These are phyloP conservation scores for Lycium barbarum DNA, from an alignment of 257 asterid species.

Conservation along the genomic window DNA sequence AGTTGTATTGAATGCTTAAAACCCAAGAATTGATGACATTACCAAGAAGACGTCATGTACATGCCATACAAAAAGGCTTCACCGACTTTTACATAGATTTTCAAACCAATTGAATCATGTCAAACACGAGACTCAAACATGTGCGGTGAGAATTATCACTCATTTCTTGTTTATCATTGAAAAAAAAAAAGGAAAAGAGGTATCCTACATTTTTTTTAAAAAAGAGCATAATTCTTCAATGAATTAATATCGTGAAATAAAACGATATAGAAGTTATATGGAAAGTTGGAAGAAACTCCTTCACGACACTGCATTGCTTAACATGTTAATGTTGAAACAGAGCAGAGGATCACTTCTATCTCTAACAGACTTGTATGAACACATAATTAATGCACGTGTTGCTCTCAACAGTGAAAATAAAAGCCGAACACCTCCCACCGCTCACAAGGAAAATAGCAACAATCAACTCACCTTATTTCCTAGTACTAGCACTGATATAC, in stretches of 20 bases:
- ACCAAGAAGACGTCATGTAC: background rate
- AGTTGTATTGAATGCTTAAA: background rate
- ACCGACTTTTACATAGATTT: background rate
- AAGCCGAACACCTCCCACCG: background rate
- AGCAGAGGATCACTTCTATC: background rate
- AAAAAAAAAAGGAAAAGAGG: background rate
- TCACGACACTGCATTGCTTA: background rate
- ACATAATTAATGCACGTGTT: background rate
- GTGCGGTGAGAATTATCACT: background rate
- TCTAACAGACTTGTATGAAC: conserved; percentile 8
- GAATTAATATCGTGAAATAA: background rate
- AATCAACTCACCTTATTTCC: background rate
- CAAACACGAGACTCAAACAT: background rate
- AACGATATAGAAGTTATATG: background rate
- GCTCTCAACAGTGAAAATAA: background rate
- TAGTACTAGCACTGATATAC: background rate
- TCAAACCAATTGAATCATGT: background rate
- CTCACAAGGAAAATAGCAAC: conserved; percentile 21
- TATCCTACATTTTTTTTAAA: background rate
- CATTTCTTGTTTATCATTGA: background rate
- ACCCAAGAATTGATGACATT: background rate
- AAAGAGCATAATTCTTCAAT: background rate
- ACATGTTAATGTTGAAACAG: background rate
- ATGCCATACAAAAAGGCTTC: background rate
- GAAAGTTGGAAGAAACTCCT: background rate